phyloP scores from a whole-genome alignment of 176 grass and related monocot species.

The Areca catechu region DNA sequence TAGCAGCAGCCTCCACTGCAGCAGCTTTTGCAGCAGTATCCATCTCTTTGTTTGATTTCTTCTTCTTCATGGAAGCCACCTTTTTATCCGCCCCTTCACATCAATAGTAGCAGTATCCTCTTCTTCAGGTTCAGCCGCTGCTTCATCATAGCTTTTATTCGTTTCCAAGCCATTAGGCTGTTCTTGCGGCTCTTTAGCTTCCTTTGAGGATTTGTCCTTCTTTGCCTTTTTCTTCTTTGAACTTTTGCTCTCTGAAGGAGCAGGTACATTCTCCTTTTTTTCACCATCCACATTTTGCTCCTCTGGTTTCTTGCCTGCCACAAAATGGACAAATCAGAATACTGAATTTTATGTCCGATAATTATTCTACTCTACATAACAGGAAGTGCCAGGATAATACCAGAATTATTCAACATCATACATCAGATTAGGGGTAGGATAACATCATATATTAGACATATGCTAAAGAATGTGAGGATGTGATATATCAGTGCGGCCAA shows the following conservation, averaged over 20 bases:
- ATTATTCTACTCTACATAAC: too few species aligned
- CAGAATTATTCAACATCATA: too few species aligned
- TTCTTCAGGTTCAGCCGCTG: conserved; percentile 41
- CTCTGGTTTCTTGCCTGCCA: conserved; percentile 39
- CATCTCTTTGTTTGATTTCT: conserved; percentile 80
- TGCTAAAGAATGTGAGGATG: too few species aligned
- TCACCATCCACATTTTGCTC: conserved; percentile 55
- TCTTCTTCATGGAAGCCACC: conserved; percentile 88
- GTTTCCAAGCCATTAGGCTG: conserved; percentile 38
- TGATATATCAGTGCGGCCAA: too few species aligned
- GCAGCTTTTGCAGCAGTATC: conserved; percentile 74
- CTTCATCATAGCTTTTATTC: conserved; percentile 20
- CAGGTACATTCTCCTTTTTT: conserved; percentile 43
- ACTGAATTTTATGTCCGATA: too few species aligned
- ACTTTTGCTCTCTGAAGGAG: conserved; percentile 58
- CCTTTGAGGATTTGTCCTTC: conserved; percentile 70
- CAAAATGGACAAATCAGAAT: not conserved
- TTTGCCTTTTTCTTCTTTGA: conserved; percentile 90
- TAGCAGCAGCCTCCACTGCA: conserved; percentile 70
- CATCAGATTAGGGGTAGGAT: too few species aligned
- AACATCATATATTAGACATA: too few species aligned
- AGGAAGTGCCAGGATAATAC: too few species aligned
- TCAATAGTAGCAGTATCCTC: conserved; percentile 54
- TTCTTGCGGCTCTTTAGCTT: conserved; percentile 45
- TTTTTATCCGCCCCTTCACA: conserved; percentile 94